Base-by-base conservation (phyloP, 179 eudicot species). In the Beta lomatogona region DNA sequence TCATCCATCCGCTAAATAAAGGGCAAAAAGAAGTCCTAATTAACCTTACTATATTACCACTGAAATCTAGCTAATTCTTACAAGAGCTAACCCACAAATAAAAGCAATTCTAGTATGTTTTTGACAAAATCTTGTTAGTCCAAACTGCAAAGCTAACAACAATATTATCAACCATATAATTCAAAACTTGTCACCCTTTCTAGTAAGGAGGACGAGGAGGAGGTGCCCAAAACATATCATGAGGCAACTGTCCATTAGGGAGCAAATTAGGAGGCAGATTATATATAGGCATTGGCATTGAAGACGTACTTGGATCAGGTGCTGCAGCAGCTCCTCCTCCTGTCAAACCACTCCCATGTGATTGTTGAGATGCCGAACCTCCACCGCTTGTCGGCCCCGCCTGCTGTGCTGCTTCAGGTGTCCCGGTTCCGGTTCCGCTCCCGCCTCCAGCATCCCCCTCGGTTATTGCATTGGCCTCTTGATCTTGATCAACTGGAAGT, bases 201-300 rank as follows among this genome's bases (percentile, higher is more conserved):
- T 78, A 85, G 0, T 83, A 83, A 53, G 92, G 88, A 1, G 92
- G 89, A 12, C 85, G 90, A 68, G 91, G 90, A 22, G 91, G 88
- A 64, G 88, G 67, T 75, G 86, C 87, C 89, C 89, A 82, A 71
- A 86, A 88, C 79, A 88, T 77, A 69, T 91, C 91, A 79, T 71
- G 84, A 59, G 87, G 84, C 85, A 88, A 86, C 82, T 91, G 92
- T 11, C 90, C 91, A 84, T 91, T 88, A 1, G 86, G 86, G 3
- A 89, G 52, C 70, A 90, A 58, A 89, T 80, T 87, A 45, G 92
- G 86, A 0, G 91, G 86, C 69, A 88, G 25, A 80, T 79, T 89
- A 73, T 86, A 91, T 10, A 86, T 28, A n/a, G 90, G 89, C 87
- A 84, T 77, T 12, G 89, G 82, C 82, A 85, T 77, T 13, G 90